Percentiles rank a stretch among this genome's conserved stretches.
phyloP scores from a whole-genome alignment of 2,329 filamentous ascomycete species.

The Trichoderma sp. region DNA sequence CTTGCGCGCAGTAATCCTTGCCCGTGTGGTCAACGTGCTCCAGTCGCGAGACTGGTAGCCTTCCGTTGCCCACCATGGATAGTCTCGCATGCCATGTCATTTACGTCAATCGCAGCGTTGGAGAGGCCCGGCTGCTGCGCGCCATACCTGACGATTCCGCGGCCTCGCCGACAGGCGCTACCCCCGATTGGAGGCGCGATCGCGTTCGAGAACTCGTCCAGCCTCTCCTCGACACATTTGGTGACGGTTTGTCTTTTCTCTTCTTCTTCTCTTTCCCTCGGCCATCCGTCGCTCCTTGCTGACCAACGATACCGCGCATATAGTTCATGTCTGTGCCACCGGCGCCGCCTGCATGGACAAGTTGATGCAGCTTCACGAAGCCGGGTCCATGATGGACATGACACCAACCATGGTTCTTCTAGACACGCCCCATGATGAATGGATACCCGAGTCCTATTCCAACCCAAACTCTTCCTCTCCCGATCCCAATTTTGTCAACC shows the following conservation, averaged over 20 bases:
- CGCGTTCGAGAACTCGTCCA: slow-evolving; percentile 46
- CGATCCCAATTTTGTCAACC: slow-evolving; percentile 36
- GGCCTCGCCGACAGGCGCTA: slow-evolving; percentile 22
- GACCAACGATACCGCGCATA: slow-evolving; percentile 20
- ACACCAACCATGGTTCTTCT: slow-evolving; percentile 57
- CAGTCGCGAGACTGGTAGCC: slow-evolving; percentile 61
- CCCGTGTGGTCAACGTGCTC: slow-evolving; percentile 52
- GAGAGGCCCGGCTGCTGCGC: slow-evolving; percentile 44
- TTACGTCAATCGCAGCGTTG: slow-evolving; percentile 56
- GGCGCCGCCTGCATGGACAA: slow-evolving; percentile 53
- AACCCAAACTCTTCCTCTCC: slow-evolving; percentile 44
- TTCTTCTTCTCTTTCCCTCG: background rate
- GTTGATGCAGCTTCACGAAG: slow-evolving; percentile 52
- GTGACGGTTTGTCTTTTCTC: slow-evolving; percentile 43
- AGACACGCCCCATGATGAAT: slow-evolving; percentile 53
- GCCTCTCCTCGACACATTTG: slow-evolving; percentile 53
- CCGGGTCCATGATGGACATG: slow-evolving; percentile 47
- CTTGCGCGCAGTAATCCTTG: slow-evolving; percentile 23
- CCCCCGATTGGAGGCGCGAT: slow-evolving; percentile 36
- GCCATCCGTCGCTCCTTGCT: slow-evolving; percentile 20
- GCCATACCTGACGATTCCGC: slow-evolving; percentile 25
- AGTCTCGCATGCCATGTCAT: slow-evolving; percentile 56
- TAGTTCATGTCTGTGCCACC: slow-evolving; percentile 55
- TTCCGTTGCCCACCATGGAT: slow-evolving; percentile 54
- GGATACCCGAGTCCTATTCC: slow-evolving; percentile 35